These are phyloP conservation scores for Talaromyces sp. DNA, from an alignment of 2,329 filamentous ascomycete genomes.

Conservation along the genomic window DNA sequence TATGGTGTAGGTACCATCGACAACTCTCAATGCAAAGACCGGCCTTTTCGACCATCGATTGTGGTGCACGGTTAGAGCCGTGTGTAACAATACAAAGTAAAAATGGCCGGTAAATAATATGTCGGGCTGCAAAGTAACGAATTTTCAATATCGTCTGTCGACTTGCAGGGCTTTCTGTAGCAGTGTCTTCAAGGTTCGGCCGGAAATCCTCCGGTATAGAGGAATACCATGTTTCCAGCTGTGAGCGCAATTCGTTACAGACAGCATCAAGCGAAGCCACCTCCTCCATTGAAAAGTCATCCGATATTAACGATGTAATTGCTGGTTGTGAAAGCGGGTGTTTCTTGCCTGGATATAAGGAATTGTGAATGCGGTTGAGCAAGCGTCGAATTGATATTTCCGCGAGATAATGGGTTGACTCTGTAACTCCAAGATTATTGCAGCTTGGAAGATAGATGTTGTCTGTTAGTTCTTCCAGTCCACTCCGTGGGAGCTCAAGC, in stretches of 20 bases:
- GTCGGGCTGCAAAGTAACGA: conserved; percentile 29
- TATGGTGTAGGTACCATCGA: conserved; percentile 24
- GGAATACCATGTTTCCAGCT: conserved; percentile 28
- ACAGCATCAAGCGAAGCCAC: conserved; percentile 21
- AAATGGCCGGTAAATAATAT: conserved; percentile 32
- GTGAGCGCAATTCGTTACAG: conserved; percentile 23
- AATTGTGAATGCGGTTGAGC: conserved; percentile 31
- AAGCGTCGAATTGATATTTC: conserved; percentile 30
- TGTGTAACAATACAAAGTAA: conserved; percentile 24
- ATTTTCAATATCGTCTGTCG: conserved; percentile 25
- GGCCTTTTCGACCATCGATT: conserved; percentile 24
- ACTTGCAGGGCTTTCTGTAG: conserved; percentile 16
- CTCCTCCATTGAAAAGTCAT: conserved; percentile 25
- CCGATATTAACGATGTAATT: conserved; percentile 17
- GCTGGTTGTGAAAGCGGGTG: conserved; percentile 21
- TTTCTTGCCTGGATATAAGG: conserved; percentile 21
- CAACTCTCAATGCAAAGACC: conserved; percentile 29
- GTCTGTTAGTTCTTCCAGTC: conserved; percentile 27
- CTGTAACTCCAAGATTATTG: conserved; percentile 19
- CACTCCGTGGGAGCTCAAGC: conserved; percentile 29
- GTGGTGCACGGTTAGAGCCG: conserved; percentile 12
- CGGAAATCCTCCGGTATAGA: conserved; percentile 28
- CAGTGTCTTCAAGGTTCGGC: conserved; percentile 17
- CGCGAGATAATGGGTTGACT: conserved; percentile 22
- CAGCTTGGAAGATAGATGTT: conserved; percentile 25